Evolutionary conservation across 371 early-diverging fungal species (phyloP).

Genomic region (Massospora cicadina): DNA sequence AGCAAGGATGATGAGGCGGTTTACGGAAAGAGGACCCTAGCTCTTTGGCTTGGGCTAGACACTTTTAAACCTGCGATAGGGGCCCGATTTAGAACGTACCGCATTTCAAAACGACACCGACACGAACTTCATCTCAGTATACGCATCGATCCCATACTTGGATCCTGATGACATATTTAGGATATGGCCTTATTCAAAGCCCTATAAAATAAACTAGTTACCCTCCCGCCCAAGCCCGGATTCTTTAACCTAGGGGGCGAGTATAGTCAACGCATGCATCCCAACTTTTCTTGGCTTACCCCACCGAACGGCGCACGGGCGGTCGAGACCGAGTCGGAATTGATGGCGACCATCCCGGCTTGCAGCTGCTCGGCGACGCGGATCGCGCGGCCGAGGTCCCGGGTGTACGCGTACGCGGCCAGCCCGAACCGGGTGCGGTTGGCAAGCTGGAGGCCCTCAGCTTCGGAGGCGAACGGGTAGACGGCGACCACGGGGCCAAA

Average conservation of each 20-base stretch:
- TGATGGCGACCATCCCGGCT: slow-evolving; percentile 82
- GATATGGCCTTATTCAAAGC: not conserved
- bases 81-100: not conserved
- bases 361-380: slow-evolving; percentile 65
- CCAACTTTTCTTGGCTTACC: slow-evolving; percentile 16
- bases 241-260: slow-evolving; percentile 33
- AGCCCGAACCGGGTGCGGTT: slow-evolving; percentile 59
- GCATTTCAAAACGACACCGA: not conserved
- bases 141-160: slow-evolving; percentile 47
- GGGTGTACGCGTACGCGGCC: slow-evolving; percentile 68
- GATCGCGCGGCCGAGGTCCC: slow-evolving; percentile 52
- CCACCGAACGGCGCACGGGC: slow-evolving; percentile 64
- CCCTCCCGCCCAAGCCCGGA: slow-evolving; percentile 70
- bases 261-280: not conserved
- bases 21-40: too few species aligned
- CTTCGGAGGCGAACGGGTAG: slow-evolving; percentile 43
- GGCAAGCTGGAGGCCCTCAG: slow-evolving; percentile 48
- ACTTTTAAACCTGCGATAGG: too few species aligned
- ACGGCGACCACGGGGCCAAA: slow-evolving; percentile 65
- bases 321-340: slow-evolving; percentile 43
- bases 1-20: too few species aligned
- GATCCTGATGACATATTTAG: slow-evolving; percentile 24
- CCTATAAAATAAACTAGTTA: slow-evolving; percentile 1
- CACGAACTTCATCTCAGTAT: slow-evolving; percentile 36
- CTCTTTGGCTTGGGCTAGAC: too few species aligned